Conservation (phyloP, 129 eudicot species). For the Silybum marianum region DNA sequence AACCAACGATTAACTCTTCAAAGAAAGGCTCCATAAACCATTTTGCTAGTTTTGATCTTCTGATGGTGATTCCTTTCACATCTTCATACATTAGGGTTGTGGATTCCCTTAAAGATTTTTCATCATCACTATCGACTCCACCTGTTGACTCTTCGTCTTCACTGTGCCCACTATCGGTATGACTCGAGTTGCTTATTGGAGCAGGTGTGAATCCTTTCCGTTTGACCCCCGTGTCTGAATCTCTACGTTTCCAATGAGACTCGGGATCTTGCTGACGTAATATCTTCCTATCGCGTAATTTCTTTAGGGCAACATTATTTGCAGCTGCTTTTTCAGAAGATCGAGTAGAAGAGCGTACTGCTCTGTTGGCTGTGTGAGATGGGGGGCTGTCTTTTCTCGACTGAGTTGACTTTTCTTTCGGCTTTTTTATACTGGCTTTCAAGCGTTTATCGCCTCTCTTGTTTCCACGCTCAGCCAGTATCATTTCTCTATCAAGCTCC, state of each 20-base stretch:
- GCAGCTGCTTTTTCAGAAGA: constrained; percentile 68
- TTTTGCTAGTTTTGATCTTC: constrained; percentile 82
- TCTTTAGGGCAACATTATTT: constrained; percentile 61
- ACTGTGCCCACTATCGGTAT: constrained; percentile 58
- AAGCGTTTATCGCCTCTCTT: constrained; percentile 63
- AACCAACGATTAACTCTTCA: constrained; percentile 86
- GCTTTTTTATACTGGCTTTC: constrained; percentile 56
- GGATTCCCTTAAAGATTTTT: constrained; percentile 49
- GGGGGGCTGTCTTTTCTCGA: constrained; percentile 64
- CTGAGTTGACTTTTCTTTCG: constrained; percentile 53
- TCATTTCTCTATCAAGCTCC: constrained; percentile 83
- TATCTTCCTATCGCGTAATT: constrained; percentile 51
- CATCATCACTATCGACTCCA: constrained; percentile 58
- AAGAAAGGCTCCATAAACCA: constrained; percentile 98
- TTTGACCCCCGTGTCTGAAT: constrained; percentile 52
- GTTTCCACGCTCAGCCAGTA: constrained; percentile 65
- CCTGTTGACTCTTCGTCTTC: constrained; percentile 75
- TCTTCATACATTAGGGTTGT: constrained; percentile 61
- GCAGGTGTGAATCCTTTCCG: constrained; percentile 46
- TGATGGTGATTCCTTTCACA: constrained; percentile 71
- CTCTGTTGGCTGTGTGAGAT: constrained; percentile 53
- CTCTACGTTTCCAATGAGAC: constrained; percentile 42
- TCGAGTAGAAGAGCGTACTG: constrained; percentile 65
- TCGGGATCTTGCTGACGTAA: constrained; percentile 67
- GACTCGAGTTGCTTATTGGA: constrained; percentile 51